Percentiles rank a stretch among this genome's conserved stretches.
Evolutionary conservation across 2,329 filamentous ascomycete species (phyloP).

Genomic region (Sporothrix brunneoviolacea): DNA sequence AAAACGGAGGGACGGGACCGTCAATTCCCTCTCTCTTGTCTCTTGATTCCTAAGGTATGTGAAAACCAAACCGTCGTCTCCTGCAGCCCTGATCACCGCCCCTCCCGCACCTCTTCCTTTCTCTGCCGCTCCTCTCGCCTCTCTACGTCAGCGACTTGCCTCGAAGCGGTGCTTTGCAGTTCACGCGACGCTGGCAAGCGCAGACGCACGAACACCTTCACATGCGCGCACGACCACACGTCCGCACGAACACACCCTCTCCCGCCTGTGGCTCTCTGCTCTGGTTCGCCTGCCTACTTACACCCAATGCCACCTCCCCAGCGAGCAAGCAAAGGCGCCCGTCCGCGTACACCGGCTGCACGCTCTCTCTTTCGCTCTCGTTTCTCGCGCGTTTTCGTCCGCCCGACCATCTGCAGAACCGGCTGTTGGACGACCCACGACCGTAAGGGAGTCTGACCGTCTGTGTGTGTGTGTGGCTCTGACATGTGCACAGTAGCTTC

Average conservation of each 20-base stretch:
- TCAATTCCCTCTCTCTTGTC: not conserved
- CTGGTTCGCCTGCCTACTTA: not conserved
- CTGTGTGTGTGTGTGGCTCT: too few relatives aligned
- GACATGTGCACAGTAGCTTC: not conserved
- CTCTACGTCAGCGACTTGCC: not conserved
- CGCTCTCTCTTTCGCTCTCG: not conserved
- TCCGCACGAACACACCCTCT: not conserved
- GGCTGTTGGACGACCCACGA: not conserved
- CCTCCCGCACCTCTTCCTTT: not conserved
- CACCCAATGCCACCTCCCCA: not conserved
- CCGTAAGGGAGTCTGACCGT: not conserved
- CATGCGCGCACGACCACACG: slow-evolving; percentile 9
- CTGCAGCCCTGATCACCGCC: too few relatives aligned
- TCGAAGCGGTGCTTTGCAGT: not conserved
- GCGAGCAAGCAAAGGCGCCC: not conserved
- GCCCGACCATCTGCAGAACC: not conserved
- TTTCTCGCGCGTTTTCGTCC: not conserved
- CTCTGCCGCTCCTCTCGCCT: not conserved
- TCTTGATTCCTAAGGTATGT: not conserved
- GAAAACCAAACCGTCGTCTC: too few relatives aligned
- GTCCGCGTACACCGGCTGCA: not conserved
- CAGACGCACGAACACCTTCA: slow-evolving; percentile 7
- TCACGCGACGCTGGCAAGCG: not conserved
- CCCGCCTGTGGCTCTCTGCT: not conserved
- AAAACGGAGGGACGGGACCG: slow-evolving; percentile 1